Base-by-base conservation (phyloP, 345 rosid genomes). In the Reutealis trisperma region DNA sequence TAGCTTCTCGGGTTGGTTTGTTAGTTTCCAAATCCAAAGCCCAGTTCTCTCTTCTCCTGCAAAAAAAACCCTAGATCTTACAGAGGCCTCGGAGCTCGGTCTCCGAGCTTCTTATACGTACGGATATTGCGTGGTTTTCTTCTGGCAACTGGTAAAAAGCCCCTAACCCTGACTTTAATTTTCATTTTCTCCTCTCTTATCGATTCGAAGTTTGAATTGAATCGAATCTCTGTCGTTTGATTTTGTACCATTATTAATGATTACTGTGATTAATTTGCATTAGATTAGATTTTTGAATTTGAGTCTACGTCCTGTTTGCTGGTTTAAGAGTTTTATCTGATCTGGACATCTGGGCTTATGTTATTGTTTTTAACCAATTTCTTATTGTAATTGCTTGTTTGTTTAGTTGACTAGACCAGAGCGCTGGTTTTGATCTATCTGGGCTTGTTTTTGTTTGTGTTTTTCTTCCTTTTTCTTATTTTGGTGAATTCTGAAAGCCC, bases 61-160 rank as follows among this genome's bases (percentile, higher is more conserved):
- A 76, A 80, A 83, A 80, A 83, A 74, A 87, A 79, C 84, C 91
- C 84, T 84, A 79, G 86, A 84, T 75, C 71, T 22, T 54, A 13
- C 78, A 16, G n/a, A 44, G 55, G 63, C 71, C 44, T 67, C 72
- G 73, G 66, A 62, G 69, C 76, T 62, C 76, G 44, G 79, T 7
- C 74, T 65, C 75, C 74, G 63, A 70, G 18, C 74, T 78, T 21
- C 70, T 44, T 70, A 16, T 71, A 16, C 77, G 66, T 24, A 24
- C 67, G 44, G 71, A 68, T 73, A 83, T 71, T 74, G 34, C 21
- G 19, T 55, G 68, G 32, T 24, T 71, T 8, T 22, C 37, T 62
- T 64, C 5, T 49, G 30, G 27, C 45, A 4, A 24, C 55, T 18
- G 84, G 85, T 81, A 47, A 47, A 37, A 63, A 30, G 63, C 27